Base-by-base conservation (phyloP, 179 eudicot species). In the Silene noctiflora region DNA sequence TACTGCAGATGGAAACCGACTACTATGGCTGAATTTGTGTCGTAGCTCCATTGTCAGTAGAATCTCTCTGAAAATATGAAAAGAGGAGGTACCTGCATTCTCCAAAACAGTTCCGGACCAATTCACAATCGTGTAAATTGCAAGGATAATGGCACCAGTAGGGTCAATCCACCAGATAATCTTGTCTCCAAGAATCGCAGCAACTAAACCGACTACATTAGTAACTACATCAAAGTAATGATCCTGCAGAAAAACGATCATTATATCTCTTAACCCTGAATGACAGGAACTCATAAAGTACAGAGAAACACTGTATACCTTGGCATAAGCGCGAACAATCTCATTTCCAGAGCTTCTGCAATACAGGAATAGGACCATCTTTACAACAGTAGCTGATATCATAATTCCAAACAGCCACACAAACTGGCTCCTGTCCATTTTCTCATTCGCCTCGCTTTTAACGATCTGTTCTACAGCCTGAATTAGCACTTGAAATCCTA, bases 161-260 rank as follows among this genome's bases (percentile, higher is more conserved):
- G 99, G 99, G 80, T 96, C 99, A 75, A 96, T 87, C 98, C 98
- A 91, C 99, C 99, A 96, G 69, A 72, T 79, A 69, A 90, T 85
- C 76, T 77, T 83, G 72, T 96, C 98, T 29, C 97, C 99, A 73
- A 93, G 90, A 82, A 96, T 80, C 17, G 99, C 99, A 67, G 99
- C 97, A 9, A 84, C 88, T 85, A 95, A 77, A 25, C 99, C 97
- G 1, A 95, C 92, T 74, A 93, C 89, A 78, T 95, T 95, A 4
- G 99, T 95, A 33, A 95, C 84, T 65, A 95, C 99, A 75, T 95
- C 99, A 60, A 95, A 95, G 77, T 91, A 91, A 78, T 95, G 99
- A 81, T 95, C 99, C 98, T 95, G 29, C 14, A 67, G 65, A 65
- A 4, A 70, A 29, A 4, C 2, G 46, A 6, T 20, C 13, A 77